These are phyloP conservation scores for Talaromyces marneffei DNA, from an alignment of 2,329 filamentous ascomycete species.

Conservation along the genomic window DNA sequence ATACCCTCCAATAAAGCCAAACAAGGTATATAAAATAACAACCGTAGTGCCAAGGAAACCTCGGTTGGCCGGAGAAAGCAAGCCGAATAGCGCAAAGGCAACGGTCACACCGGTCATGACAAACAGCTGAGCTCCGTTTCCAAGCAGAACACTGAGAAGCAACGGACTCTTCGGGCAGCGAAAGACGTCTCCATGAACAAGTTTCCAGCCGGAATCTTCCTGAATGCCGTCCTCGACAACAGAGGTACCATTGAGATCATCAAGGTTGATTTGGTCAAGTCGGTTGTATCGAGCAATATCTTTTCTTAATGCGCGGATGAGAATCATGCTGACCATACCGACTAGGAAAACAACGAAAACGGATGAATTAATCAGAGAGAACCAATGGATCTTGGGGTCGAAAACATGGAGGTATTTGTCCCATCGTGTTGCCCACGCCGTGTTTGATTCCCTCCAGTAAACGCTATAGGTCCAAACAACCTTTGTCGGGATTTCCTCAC, in stretches of 20 bases:
- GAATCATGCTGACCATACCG: slow-evolving; percentile 85
- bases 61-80: slow-evolving; percentile 91
- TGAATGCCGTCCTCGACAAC: slow-evolving; percentile 86
- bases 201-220: slow-evolving; percentile 97
- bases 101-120: slow-evolving; percentile 97
- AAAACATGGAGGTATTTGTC: slow-evolving; percentile 98
- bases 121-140: slow-evolving; percentile 92
- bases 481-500: slow-evolving; percentile 56
- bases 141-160: slow-evolving; percentile 78
- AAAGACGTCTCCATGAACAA: slow-evolving; percentile 97
- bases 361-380: slow-evolving; percentile 92
- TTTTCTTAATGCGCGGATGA: slow-evolving; percentile 81
- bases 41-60: slow-evolving; percentile 90
- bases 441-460: slow-evolving; percentile 75
- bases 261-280: slow-evolving; percentile 81
- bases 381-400: slow-evolving; percentile 98
- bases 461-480: slow-evolving; percentile 91
- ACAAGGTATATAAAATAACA: slow-evolving; percentile 85
- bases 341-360: slow-evolving; percentile 90
- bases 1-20: slow-evolving; percentile 90
- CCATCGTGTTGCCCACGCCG: slow-evolving; percentile 94
- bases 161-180: slow-evolving; percentile 77
- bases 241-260: slow-evolving; percentile 76
- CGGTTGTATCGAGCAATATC: slow-evolving; percentile 97
- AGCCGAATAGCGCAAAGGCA: slow-evolving; percentile 82